Base-by-base conservation (phyloP, 2,329 filamentous ascomycete genomes). In the Sporothrix inflata region DNA sequence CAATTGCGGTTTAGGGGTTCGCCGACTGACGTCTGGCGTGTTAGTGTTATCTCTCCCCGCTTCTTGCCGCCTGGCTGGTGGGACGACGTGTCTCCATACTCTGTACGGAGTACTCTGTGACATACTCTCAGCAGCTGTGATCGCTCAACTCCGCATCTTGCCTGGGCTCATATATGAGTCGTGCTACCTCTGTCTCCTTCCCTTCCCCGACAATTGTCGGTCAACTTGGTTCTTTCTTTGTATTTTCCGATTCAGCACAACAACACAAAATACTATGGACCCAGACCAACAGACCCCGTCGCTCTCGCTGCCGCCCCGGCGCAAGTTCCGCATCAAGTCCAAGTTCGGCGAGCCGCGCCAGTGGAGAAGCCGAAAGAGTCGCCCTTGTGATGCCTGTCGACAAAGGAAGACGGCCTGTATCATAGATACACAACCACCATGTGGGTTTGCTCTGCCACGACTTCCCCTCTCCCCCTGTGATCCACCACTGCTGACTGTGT, bases 271-370 rank as follows among this genome's bases (percentile, higher is more conserved):
- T 34, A 65, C 45, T 11, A 63, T 63, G 60, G 60, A 63, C 12
- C 12, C 60, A 30, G 12, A 19, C 19, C 12, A 12, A n/a, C 19
- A 63, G 60, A 14, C 19, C 45, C 6, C 49, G 11, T 11, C 8
- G 67, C 84, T 24, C 76, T 81, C 69, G 82, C 9, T 21, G n/a
- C 78, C 6, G 14, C 34, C 27, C 1, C 71, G 78, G 51, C 73
- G 74, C 66, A 68, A 49, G 42, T 75, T 73, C 55, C 70, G 63
- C 38, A 75, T 75, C 63, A 68, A 71, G 53, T 74, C 73, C 24
- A 66, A 65, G 19, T 75, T 75, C 60, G 74, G 74, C 19, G 24
- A 47, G 30, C 42, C 73, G 11, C 71, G 74, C 14, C 71, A 75
- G 47, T 74, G 73, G 74, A 68, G 74, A 7, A 75, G 74, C 42